Conservation (phyloP, 169 alveolate species). For the Plasmodium vivax region DNA sequence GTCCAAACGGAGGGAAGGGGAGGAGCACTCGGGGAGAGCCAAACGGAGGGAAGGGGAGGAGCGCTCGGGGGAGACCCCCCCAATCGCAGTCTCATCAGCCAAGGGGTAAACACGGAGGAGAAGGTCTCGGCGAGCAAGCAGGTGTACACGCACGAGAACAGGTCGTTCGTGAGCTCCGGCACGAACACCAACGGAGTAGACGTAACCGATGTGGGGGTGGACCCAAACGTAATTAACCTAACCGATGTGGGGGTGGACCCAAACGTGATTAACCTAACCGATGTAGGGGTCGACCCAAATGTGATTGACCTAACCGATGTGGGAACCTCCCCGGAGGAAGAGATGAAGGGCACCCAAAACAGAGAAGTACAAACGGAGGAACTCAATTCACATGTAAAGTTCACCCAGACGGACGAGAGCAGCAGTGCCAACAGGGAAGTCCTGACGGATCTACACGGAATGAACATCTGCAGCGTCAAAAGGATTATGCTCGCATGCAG, state of each 20-base stretch:
- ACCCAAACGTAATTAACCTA: not conserved
- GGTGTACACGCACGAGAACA: slow-evolving; percentile 2
- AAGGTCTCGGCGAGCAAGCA: not conserved
- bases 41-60: not conserved
- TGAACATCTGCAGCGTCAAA: slow-evolving; percentile 16
- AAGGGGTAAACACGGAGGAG: slow-evolving; percentile 36
- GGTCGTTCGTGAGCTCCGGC: not conserved
- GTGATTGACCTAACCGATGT: not conserved
- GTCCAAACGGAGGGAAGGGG: not conserved
- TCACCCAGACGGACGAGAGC: slow-evolving; percentile 5
- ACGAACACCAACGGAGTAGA: slow-evolving; percentile 8
- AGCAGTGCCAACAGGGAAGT: not conserved
- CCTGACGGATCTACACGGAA: slow-evolving; percentile 24
- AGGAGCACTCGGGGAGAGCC: no score
- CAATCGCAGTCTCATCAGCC: not conserved
- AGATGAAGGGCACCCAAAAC: not conserved
- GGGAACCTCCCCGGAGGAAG: not conserved
- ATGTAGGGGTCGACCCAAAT: not conserved
- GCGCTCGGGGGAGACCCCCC: not conserved
- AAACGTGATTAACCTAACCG: not conserved
- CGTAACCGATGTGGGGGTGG: not conserved
- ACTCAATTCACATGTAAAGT: not conserved
- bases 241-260: not conserved
- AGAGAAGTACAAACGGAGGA: slow-evolving; percentile 26
- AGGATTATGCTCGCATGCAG: slow-evolving; percentile 31